Conservation (phyloP, 768 basidiomycete genomes). For the Pleurotus salmoneostramineus region DNA sequence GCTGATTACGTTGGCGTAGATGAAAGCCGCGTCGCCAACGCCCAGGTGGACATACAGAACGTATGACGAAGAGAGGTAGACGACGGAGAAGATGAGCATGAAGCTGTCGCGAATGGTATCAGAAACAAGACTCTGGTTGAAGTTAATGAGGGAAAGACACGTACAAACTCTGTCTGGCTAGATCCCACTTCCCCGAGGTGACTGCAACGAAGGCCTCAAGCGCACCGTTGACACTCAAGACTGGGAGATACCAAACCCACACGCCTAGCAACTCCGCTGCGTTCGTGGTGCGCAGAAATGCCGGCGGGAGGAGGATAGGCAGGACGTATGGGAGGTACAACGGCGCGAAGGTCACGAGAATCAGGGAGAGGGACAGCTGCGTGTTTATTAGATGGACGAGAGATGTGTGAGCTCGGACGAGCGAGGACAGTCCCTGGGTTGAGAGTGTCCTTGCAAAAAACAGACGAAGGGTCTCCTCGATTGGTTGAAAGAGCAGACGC, state of each 20-base stretch:
- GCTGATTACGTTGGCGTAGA: constrained; percentile 75
- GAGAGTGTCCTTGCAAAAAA: constrained; percentile 74
- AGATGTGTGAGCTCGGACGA: constrained; percentile 28
- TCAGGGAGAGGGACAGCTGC: constrained; percentile 61
- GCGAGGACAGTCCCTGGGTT: constrained; percentile 3
- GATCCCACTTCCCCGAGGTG: constrained; percentile 61
- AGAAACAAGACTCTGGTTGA: not conserved
- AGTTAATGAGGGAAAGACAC: constrained; percentile 11
- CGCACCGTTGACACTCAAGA: constrained; percentile 86
- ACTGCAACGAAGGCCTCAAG: constrained; percentile 89
- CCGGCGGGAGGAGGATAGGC: constrained; percentile 64
- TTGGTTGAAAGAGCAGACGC: constrained; percentile 90
- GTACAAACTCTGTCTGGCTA: constrained; percentile 65
- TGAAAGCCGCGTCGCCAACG: constrained; percentile 64
- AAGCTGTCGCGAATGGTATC: constrained; percentile 34
- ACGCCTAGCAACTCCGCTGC: constrained; percentile 73
- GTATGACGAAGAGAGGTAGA: constrained; percentile 58
- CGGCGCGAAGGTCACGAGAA: constrained; percentile 73
- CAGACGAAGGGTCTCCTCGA: constrained; percentile 89
- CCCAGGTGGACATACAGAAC: constrained; percentile 35
- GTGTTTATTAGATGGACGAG: constrained; percentile 60
- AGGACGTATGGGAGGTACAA: constrained; percentile 70
- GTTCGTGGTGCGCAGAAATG: constrained; percentile 66
- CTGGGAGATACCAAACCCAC: constrained; percentile 88
- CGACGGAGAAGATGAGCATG: constrained; percentile 74